These are phyloP conservation scores for Aegilops longissima DNA, from an alignment of 176 grass and related monocot species.

Conservation along the genomic window DNA sequence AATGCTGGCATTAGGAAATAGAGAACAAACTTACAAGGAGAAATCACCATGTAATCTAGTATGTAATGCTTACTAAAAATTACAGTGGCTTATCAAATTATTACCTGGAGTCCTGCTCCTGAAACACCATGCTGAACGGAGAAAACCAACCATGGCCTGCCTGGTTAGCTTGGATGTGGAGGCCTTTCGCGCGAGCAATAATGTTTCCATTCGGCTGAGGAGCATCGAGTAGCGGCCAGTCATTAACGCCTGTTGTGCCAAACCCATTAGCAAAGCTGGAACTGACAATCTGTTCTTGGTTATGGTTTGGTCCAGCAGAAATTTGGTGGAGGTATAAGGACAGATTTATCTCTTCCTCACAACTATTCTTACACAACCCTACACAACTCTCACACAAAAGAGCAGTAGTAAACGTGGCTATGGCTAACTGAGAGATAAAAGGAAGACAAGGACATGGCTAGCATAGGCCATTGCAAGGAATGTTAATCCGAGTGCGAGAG, in stretches of 20 bases:
- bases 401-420: neutral
- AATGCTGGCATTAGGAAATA: too few species aligned
- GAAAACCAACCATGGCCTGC: neutral
- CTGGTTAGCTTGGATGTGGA: neutral
- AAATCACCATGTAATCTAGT: too few species aligned
- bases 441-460: neutral
- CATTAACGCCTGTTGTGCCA: neutral
- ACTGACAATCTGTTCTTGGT: neutral
- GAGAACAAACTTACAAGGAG: too few species aligned
- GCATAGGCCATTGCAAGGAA: neutral
- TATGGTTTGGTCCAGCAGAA: neutral
- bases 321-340: neutral
- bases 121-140: neutral
- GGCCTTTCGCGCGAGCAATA: neutral
- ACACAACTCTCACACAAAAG: too few species aligned
- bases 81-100: neutral
- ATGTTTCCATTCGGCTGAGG: neutral
- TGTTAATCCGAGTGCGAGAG: neutral
- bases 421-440: neutral
- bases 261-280: neutral
- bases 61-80: too few species aligned
- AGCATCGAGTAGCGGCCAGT: neutral
- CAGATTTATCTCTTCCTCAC: neutral
- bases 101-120: neutral
- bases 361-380: neutral